phyloP scores from a whole-genome alignment of 2,329 filamentous ascomycete species.

The Xylariaceae sp. region DNA sequence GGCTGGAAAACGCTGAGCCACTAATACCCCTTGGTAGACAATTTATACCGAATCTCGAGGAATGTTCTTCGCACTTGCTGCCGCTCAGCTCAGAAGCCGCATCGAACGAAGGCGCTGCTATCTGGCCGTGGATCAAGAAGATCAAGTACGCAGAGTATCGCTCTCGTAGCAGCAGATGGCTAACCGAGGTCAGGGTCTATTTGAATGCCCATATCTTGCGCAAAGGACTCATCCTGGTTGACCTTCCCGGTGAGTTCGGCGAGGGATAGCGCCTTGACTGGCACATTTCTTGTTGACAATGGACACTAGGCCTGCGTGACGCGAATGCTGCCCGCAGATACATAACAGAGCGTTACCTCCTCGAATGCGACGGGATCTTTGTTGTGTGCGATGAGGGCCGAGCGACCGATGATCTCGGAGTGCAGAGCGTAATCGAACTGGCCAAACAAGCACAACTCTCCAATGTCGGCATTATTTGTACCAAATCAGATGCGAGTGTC shows the following conservation, averaged over 20 bases:
- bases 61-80: conserved; percentile 36
- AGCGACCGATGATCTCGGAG: conserved; percentile 40
- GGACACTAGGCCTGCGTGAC: conserved; percentile 41
- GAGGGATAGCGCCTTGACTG: not conserved
- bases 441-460: conserved; percentile 36
- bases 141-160: conserved; percentile 35
- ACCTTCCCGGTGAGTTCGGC: conserved; percentile 42
- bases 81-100: conserved; percentile 37
- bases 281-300: not conserved
- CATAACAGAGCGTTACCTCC: conserved; percentile 44
- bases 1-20: conserved; percentile 22
- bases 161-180: not conserved
- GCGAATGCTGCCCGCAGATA: conserved; percentile 41
- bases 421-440: conserved; percentile 40
- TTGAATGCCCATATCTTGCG: conserved; percentile 43
- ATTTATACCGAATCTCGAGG: conserved; percentile 11
- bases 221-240: conserved; percentile 45
- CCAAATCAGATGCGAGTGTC: conserved; percentile 38
- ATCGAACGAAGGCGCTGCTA: conserved; percentile 19
- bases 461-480: conserved; percentile 44
- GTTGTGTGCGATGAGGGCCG: conserved; percentile 41
- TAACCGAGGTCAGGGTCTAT: conserved; percentile 38
- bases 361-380: conserved; percentile 46
- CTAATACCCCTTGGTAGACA: conserved; percentile 8
- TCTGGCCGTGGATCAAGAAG: conserved; percentile 45